phyloP scores from a whole-genome alignment of 1,284 basidiomycete species.

The Chalciporus sp. region DNA sequence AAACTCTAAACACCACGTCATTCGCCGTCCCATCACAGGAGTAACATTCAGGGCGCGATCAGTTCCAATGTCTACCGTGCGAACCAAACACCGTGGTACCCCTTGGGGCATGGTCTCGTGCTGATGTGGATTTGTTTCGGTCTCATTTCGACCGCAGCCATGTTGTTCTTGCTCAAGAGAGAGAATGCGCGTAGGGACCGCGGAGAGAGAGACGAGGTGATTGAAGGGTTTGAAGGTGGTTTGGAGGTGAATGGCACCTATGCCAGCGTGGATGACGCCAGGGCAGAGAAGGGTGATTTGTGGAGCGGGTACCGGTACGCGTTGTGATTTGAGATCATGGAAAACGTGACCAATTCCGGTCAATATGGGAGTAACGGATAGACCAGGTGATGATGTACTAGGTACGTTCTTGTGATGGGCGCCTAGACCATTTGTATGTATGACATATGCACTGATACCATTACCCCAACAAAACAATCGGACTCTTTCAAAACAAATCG shows the following conservation, averaged over 20 bases:
- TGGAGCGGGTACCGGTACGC: slow-evolving; percentile 64
- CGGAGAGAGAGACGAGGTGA: slow-evolving; percentile 70
- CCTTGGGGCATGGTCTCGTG: slow-evolving; percentile 67
- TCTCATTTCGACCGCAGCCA: slow-evolving; percentile 49
- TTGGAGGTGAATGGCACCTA: slow-evolving; percentile 49
- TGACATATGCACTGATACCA: too few species aligned
- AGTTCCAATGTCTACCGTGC: slow-evolving; percentile 73
- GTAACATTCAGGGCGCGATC: slow-evolving; percentile 71
- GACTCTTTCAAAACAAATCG: too few species aligned
- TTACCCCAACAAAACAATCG: too few species aligned
- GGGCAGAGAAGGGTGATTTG: slow-evolving; percentile 56
- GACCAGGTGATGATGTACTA: too few species aligned
- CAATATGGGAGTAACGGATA: too few species aligned
- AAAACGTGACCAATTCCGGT: too few species aligned
- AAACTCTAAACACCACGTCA: neutral
- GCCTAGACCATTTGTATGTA: too few species aligned
- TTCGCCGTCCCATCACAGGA: slow-evolving; percentile 38
- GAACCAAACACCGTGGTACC: slow-evolving; percentile 68
- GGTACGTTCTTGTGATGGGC: too few species aligned
- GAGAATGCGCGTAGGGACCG: slow-evolving; percentile 66
- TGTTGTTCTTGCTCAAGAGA: slow-evolving; percentile 49
- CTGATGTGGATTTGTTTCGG: slow-evolving; percentile 73
- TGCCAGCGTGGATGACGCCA: slow-evolving; percentile 52
- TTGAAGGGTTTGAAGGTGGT: slow-evolving; percentile 50
- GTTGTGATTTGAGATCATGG: slow-evolving; percentile 15